Conservation (phyloP, 495 filamentous ascomycete genomes). For the Neurospora tetraspora region DNA sequence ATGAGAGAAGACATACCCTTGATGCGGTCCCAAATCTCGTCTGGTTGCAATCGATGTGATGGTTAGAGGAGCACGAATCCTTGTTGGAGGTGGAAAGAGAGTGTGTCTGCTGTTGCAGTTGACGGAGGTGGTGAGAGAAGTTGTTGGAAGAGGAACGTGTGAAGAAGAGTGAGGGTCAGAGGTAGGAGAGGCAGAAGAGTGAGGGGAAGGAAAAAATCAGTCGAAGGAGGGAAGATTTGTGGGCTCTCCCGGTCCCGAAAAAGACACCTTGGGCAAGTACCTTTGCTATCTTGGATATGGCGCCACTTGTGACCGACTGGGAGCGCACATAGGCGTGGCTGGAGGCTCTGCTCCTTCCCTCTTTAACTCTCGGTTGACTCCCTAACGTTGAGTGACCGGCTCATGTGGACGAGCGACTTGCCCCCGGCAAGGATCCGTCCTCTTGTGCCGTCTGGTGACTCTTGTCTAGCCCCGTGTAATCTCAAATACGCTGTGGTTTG, state of each 20-base stretch:
- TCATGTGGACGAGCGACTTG: background rate
- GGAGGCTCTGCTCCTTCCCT: background rate
- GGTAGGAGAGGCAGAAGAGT: background rate
- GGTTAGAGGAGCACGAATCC: background rate
- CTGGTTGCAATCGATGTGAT: background rate
- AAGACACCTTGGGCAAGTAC: background rate
- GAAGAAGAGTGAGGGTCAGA: background rate
- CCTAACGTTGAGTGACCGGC: background rate
- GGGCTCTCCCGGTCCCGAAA: background rate
- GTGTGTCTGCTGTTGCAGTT: background rate
- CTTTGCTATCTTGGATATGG: background rate
- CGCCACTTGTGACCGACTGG: background rate
- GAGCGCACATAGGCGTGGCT: background rate
- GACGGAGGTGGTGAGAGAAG: background rate
- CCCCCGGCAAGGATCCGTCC: background rate
- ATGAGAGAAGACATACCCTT: background rate
- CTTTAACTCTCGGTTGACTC: background rate
- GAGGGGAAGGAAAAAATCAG: background rate
- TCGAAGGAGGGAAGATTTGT: background rate
- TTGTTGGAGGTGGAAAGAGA: background rate
- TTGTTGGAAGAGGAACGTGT: background rate
- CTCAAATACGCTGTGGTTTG: background rate
- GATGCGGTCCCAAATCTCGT: background rate
- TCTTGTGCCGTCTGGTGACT: background rate
- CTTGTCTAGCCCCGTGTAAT: background rate